Evolutionary conservation across 495 filamentous ascomycete genomes (phyloP).

Genomic region (Oleoguttula mirabilis): DNA sequence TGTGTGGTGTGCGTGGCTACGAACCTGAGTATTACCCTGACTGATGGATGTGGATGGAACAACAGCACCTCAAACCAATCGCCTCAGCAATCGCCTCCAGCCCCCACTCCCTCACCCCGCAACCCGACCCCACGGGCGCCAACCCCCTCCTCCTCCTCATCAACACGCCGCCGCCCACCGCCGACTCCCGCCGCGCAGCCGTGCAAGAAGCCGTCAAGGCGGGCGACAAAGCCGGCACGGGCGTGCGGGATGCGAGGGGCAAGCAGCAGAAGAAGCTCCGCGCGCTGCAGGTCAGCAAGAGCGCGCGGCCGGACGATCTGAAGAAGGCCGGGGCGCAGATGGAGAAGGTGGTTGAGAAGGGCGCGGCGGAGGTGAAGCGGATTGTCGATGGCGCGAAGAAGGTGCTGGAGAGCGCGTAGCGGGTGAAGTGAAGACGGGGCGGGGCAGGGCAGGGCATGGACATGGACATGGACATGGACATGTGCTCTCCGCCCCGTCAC

Average conservation of each 20-base stretch:
- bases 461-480: no score
- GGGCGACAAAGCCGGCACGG: slow-evolving; percentile 44
- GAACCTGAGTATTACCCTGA: no score
- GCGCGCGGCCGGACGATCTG: slow-evolving; percentile 52
- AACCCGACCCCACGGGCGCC: slow-evolving; percentile 44
- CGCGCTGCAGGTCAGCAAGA: slow-evolving; percentile 43
- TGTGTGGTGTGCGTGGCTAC: no score
- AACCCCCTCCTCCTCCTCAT: slow-evolving; percentile 62
- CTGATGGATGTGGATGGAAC: background rate
- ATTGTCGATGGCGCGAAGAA: slow-evolving; percentile 55
- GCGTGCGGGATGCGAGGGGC: slow-evolving; percentile 43
- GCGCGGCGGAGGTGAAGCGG: slow-evolving; percentile 52
- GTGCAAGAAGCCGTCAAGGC: slow-evolving; percentile 46
- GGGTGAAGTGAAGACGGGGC: no score
- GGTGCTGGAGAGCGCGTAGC: slow-evolving; percentile 35
- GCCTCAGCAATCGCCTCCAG: slow-evolving; percentile 56
- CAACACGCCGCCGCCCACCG: slow-evolving; percentile 57
- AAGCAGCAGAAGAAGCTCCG: slow-evolving; percentile 54
- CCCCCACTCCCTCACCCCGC: slow-evolving; percentile 59
- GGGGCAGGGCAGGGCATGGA: no score
- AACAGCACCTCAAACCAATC: slow-evolving; percentile 56
- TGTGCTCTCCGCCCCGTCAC: no score
- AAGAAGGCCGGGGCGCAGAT: slow-evolving; percentile 46
- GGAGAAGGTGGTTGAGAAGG: slow-evolving; percentile 64
- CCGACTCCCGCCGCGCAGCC: slow-evolving; percentile 44